Evolutionary conservation across 176 grass and related monocot species (phyloP).

Genomic region (Avena sativa): DNA sequence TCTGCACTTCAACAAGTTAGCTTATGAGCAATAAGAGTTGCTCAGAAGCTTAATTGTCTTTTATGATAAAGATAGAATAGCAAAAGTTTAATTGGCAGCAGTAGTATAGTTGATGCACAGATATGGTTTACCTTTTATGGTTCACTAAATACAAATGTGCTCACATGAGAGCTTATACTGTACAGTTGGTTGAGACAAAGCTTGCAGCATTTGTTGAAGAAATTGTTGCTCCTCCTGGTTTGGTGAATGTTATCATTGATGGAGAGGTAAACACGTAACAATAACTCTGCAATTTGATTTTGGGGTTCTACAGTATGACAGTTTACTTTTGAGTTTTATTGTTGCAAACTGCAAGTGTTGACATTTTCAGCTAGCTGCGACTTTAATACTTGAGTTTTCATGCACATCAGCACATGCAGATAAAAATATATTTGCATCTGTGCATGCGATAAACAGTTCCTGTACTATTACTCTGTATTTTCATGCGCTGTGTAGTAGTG

Average conservation of each 20-base stretch:
- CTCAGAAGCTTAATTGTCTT: neutral
- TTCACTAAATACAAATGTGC: slow-evolving; percentile 31
- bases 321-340: slow-evolving; percentile 39
- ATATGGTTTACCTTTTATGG: slow-evolving; percentile 26
- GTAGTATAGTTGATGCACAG: slow-evolving; percentile 3
- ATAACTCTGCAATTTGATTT: slow-evolving; percentile 30
- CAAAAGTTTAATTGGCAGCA: neutral
- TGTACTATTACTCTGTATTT: neutral
- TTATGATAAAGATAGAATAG: neutral
- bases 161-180: slow-evolving; percentile 38
- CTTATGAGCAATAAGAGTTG: slow-evolving; percentile 12
- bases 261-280: slow-evolving; percentile 59
- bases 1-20: slow-evolving; percentile 21
- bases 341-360: slow-evolving; percentile 7
- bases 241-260: slow-evolving; percentile 66
- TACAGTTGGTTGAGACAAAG: slow-evolving; percentile 65
- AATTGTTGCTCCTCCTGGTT: slow-evolving; percentile 67
- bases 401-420: slow-evolving; percentile 18
- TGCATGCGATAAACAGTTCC: slow-evolving; percentile 7
- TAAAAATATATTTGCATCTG: slow-evolving; percentile 21
- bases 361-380: neutral
- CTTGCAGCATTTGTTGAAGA: slow-evolving; percentile 78
- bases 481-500: neutral
- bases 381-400: neutral
- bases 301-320: slow-evolving; percentile 28